Conservation (phyloP, 2,329 filamentous ascomycete genomes). For the Proliferodiscus dingleyae region DNA sequence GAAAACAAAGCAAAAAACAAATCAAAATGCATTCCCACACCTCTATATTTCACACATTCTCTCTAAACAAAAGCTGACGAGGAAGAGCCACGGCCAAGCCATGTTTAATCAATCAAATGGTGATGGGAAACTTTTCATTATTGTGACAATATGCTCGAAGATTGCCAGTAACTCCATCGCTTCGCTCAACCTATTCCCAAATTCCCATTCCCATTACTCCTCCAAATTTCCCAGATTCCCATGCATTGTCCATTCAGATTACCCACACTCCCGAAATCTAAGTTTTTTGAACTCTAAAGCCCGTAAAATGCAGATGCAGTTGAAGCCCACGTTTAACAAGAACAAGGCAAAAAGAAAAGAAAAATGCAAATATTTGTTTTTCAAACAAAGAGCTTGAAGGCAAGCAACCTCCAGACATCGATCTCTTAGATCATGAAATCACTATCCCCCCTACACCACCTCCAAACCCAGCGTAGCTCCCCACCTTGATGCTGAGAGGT, state of each 20-base stretch:
- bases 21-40: no score
- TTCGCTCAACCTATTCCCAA: conserved; percentile 1
- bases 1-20: no score
- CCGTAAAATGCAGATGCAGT: no score
- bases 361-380: background rate
- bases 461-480: conserved; percentile 23
- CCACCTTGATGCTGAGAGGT: conserved; percentile 28
- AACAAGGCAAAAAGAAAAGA: conserved; percentile 1
- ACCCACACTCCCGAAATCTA: no score
- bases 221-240: background rate
- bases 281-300: no score
- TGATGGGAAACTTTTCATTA: conserved; percentile 1
- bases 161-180: conserved; percentile 10
- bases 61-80: no score
- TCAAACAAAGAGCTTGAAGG: background rate
- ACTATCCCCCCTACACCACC: conserved; percentile 29
- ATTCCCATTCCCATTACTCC: background rate
- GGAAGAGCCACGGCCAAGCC: no score
- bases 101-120: no score
- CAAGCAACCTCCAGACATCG: background rate
- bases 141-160: background rate
- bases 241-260: no score
- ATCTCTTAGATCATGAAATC: conserved; percentile 15
- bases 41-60: no score
- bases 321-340: no score